Base-by-base conservation (phyloP, 805 yeast species). In the Candida loeiensis region DNA sequence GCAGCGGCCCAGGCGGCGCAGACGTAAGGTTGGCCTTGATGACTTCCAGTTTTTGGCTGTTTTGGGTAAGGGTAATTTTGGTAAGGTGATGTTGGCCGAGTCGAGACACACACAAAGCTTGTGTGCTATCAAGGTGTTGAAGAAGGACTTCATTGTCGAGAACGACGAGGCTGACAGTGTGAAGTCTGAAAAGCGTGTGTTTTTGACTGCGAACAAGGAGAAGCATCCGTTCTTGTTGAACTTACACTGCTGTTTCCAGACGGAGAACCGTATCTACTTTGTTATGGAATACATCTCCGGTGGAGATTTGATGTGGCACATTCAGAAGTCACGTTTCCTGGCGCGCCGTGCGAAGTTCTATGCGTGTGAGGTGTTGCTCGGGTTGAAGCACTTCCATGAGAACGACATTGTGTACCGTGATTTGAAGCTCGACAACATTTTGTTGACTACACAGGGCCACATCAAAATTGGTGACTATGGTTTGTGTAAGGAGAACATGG, bases 221-320 rank as follows among this genome's bases (percentile, higher is more conserved):
- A 79, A 77, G 50, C 97, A 93, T 68, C 99, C 99, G 30, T 93
- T 93, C 65, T 73, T 93, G 58, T 74, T 93, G 51, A 89, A 89
- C 53, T 69, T 93, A 46, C 91, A 82, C 59, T 93, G 96, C 56
- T 90, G 97, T 54, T 93, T 93, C 76, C 99, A 93, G 66, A 93
- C 99, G 0, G 99, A 93, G 51, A 93, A 95, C 58, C 79, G 99
- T 58, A 85, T 93, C 30, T 93, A 93, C 62, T 93, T 93, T 66
- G 99, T 95, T 12, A 93, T 93, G 99, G 98, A 93, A 62, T 93
- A 89, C 58, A 83, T 93, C 37, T 82, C 95, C 15, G 99, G 99
- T 44, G 99, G 99, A 61, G 99, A 93, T 67, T 75, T 93, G 56
- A 93, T 93, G 99, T 90, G 96, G 95, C 99, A 93, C 61, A 95